Evolutionary conservation across 2,329 filamentous ascomycete genomes (phyloP), one percentile per base, ranked within the genome.

Genomic region (Penicillium sp.): DNA sequence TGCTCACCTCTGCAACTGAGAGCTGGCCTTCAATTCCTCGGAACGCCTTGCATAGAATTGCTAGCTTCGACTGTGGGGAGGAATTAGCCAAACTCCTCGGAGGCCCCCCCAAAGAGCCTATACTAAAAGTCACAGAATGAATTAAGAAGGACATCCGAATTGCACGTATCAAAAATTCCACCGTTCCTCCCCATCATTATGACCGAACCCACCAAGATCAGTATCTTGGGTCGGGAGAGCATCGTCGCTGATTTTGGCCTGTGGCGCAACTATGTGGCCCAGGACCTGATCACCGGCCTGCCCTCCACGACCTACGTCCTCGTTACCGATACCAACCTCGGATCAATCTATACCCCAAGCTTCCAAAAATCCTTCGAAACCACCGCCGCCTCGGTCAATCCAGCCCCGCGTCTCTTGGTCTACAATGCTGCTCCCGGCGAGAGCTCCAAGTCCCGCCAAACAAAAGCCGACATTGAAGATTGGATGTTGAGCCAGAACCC

Each of bases 401-500:
- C 75, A 10, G 70, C 77, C 42, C 82, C 85, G 7, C 86, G 92
- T 34, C 84, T 99, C 23, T 84, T 99, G 57, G 89, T 89, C 41
- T 94, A 96, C 72, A 81, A 85, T 62, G 91, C 96, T 54, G 86
- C 91, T 2, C 94, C 94, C 0, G 94, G 94, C 53, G 94, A 99
- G 77, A 90, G 86, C 53, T 96, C 92, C 46, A 99, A 99, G 75
- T 90, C 90, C 61, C 85, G 94, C 58, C 87, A 91, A 70, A 97
- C 92, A 46, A 97, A 97, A 75, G 92, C 89, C 39, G 89, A 93
- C 64, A 92, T 99, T 46, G 94, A 99, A 73, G 94, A 99, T 74
- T 99, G 94, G 94, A 88, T 99, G 84, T 80, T 97, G 52, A 84
- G 86, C 61, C 85, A 96, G 65, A 86, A 88, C 45, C 76, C 76